Conservation (phyloP, 2,329 filamentous ascomycete genomes). For the Colletotrichum euphorbiae region DNA sequence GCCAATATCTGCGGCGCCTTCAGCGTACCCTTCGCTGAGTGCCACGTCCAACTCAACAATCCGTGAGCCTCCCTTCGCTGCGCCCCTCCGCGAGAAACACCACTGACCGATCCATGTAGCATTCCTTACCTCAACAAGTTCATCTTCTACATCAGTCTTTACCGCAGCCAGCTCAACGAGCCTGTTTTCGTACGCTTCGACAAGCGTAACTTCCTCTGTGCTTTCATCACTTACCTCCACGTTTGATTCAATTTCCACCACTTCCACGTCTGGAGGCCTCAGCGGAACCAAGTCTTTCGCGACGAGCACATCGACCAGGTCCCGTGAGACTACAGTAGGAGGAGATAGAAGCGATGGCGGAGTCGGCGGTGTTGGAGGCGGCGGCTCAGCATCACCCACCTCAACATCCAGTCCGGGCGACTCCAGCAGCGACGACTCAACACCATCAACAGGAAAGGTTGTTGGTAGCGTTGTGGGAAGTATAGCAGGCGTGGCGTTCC, state of each 20-base stretch:
- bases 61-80: slow-evolving; percentile 36
- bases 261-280: background rate
- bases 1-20: slow-evolving; percentile 27
- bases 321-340: slow-evolving; percentile 4
- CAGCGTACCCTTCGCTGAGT: slow-evolving; percentile 36
- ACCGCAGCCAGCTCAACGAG: slow-evolving; percentile 32
- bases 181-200: slow-evolving; percentile 31
- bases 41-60: slow-evolving; percentile 43
- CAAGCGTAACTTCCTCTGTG: slow-evolving; percentile 29
- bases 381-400: slow-evolving; percentile 27
- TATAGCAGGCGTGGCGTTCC: slow-evolving; percentile 68
- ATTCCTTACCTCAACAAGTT: slow-evolving; percentile 38
- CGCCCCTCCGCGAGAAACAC: background rate
- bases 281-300: slow-evolving; percentile 23
- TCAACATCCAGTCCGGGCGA: slow-evolving; percentile 42
- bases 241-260: slow-evolving; percentile 2
- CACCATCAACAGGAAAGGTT: slow-evolving; percentile 47
- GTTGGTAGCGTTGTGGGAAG: slow-evolving; percentile 69
- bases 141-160: slow-evolving; percentile 39
- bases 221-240: slow-evolving; percentile 30
- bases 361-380: slow-evolving; percentile 17
- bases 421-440: slow-evolving; percentile 7
- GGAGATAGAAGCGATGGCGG: slow-evolving; percentile 17
- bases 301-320: slow-evolving; percentile 27
- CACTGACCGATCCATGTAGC: slow-evolving; percentile 25